Conservation (phyloP, 2,329 filamentous ascomycete species). For the Zelopaecilomyces penicillatus region DNA sequence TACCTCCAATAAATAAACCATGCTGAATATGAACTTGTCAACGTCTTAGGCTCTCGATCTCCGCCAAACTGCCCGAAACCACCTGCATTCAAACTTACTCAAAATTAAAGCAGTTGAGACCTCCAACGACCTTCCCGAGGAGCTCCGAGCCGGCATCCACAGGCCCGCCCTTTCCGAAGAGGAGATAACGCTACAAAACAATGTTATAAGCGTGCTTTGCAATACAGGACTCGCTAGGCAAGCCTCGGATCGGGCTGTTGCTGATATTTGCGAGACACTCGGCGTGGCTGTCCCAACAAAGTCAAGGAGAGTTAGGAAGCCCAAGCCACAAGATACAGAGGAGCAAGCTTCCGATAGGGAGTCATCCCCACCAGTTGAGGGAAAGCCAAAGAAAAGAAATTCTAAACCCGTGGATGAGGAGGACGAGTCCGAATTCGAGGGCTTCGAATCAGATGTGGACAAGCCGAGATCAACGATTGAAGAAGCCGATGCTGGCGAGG, state of each 20-base stretch:
- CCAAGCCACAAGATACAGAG: conserved; percentile 22
- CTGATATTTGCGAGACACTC: conserved; percentile 40
- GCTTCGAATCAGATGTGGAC: conserved; percentile 24
- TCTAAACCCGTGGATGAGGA: conserved; percentile 11
- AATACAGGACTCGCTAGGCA: conserved; percentile 43
- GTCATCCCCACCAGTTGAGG: neutral
- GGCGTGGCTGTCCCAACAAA: conserved; percentile 39
- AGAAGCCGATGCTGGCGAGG: conserved; percentile 12
- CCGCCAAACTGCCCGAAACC: conserved; percentile 47
- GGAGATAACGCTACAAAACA: conserved; percentile 43
- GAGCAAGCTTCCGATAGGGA: conserved; percentile 20
- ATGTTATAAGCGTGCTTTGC: conserved; percentile 51
- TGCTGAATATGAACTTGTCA: neutral
- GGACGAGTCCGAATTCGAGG: conserved; percentile 29
- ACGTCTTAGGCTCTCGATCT: conserved; percentile 44
- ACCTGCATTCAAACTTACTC: conserved; percentile 46
- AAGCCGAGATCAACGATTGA: conserved; percentile 17
- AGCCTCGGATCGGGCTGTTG: conserved; percentile 39
- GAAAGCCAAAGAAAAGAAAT: neutral
- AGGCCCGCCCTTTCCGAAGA: conserved; percentile 45
- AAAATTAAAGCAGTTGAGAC: conserved; percentile 45
- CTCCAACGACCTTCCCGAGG: conserved; percentile 40
- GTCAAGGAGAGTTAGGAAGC: conserved; percentile 22
- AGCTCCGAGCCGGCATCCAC: conserved; percentile 37
- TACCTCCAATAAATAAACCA: neutral